A percentile compares a stretch with the other conserved stretches of the same genome.
These are phyloP conservation scores for Cucurbita moschata DNA, from an alignment of 306 rosid species.

Conservation along the genomic window DNA sequence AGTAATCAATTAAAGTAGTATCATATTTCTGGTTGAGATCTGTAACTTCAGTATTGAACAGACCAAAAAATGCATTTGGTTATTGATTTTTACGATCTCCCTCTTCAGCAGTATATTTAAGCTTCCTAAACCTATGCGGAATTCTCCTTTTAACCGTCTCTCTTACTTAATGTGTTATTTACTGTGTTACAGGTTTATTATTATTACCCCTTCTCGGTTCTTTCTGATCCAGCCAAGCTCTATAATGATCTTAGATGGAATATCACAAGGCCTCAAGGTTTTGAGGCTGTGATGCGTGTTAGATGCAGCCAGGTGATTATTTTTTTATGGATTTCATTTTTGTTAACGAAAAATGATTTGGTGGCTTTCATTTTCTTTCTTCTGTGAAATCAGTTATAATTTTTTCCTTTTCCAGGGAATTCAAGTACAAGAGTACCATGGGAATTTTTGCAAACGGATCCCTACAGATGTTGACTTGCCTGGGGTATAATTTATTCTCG, in stretches of 20 bases:
- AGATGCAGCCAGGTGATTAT: conserved; percentile 88
- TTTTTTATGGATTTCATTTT: neutral
- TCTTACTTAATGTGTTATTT: neutral
- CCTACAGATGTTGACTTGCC: conserved; percentile 93
- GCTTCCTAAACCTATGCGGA: neutral
- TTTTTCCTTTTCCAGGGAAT: conserved; percentile 50
- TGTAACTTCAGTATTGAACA: neutral
- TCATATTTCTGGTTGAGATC: neutral
- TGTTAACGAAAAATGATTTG: neutral
- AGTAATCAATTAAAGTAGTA: neutral
- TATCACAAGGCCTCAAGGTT: conserved; percentile 93
- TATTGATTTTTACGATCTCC: neutral
- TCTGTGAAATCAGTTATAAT: neutral
- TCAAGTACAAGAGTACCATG: conserved; percentile 87
- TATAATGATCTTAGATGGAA: conserved; percentile 99
- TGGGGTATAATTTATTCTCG: conserved; percentile 55
- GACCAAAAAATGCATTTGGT: neutral
- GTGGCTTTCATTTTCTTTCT: neutral
- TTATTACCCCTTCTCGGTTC: conserved; percentile 87
- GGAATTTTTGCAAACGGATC: conserved; percentile 86
- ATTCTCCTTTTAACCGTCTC: neutral
- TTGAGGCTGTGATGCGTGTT: conserved; percentile 97
- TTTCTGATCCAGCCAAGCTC: conserved; percentile 88
- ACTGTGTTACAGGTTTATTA: conserved; percentile 58
- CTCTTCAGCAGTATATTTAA: neutral